Evolutionary conservation across 495 filamentous ascomycete species (phyloP).

Genomic region (Talaromyces nanjingensis): DNA sequence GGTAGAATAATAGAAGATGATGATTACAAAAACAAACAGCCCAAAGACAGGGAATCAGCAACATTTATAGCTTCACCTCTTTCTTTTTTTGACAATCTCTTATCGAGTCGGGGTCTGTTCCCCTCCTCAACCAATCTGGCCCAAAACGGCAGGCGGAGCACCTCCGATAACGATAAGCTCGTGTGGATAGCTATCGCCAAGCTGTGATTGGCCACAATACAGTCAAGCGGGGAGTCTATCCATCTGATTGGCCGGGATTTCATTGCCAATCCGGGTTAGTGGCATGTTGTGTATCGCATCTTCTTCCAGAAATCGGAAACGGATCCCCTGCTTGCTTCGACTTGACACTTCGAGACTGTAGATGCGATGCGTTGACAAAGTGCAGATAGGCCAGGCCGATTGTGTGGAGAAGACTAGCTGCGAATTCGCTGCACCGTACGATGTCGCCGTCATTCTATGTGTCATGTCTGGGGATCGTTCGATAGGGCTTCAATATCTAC

Average conservation of each 20-base stretch:
- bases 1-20: not conserved
- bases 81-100: not conserved
- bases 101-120: conserved; percentile 1
- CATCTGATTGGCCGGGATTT: conserved; percentile 6
- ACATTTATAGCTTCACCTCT: not conserved
- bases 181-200: not conserved
- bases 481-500: not conserved
- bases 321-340: not conserved
- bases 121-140: not conserved
- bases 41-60: not conserved
- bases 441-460: not conserved
- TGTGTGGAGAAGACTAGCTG: not conserved
- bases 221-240: not conserved
- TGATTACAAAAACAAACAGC: not conserved
- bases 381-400: not conserved
- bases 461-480: not conserved
- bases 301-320: conserved; percentile 9
- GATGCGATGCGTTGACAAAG: not conserved
- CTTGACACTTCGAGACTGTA: not conserved
- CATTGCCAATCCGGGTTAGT: not conserved
- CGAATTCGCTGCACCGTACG: not conserved
- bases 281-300: not conserved
- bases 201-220: not conserved
- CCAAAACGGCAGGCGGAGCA: conserved; percentile 1
- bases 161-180: conserved; percentile 10